These are phyloP conservation scores for Carex kokanica DNA, from an alignment of 176 grass and related monocot genomes.

Conservation along the genomic window DNA sequence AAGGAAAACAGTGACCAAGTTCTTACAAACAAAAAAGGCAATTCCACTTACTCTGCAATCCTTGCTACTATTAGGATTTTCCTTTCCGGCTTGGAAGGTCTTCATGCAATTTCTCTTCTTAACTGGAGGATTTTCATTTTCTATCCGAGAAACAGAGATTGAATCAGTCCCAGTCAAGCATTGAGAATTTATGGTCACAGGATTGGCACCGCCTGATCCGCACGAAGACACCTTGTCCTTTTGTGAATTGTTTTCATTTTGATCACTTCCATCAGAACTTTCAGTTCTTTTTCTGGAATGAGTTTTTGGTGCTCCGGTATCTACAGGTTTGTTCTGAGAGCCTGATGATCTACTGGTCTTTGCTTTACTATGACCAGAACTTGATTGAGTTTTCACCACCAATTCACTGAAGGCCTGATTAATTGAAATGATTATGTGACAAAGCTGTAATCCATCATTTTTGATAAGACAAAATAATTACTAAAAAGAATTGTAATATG, in stretches of 20 bases:
- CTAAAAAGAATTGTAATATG: background rate
- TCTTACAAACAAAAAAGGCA: constrained; percentile 16
- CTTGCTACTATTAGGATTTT: constrained; percentile 19
- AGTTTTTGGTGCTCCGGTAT: constrained; percentile 14
- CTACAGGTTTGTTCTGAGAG: constrained; percentile 38
- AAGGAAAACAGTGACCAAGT: background rate
- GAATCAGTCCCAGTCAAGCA: constrained; percentile 41
- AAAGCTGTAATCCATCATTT: constrained; percentile 35
- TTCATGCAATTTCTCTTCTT: constrained; percentile 31
- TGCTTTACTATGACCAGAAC: constrained; percentile 40
- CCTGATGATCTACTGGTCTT: constrained; percentile 20
- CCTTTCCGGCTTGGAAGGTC: constrained; percentile 27
- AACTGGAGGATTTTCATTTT: constrained; percentile 35
- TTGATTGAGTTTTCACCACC: constrained; percentile 27
- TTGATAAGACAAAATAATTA: constrained; percentile 18
- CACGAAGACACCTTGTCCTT: constrained; percentile 79
- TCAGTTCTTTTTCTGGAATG: constrained; percentile 38
- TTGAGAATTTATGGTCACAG: constrained; percentile 40
- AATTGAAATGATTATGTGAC: constrained; percentile 41
- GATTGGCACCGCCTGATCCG: constrained; percentile 65
- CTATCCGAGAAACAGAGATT: constrained; percentile 38
- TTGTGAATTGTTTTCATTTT: constrained; percentile 33
- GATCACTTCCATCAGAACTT: constrained; percentile 21
- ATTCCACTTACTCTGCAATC: constrained; percentile 43
- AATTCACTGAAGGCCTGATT: constrained; percentile 24